Percentiles rank a stretch among this genome's conserved stretches.
Conservation (phyloP, 2,329 filamentous ascomycete species). For the Ophiostoma sp. region DNA sequence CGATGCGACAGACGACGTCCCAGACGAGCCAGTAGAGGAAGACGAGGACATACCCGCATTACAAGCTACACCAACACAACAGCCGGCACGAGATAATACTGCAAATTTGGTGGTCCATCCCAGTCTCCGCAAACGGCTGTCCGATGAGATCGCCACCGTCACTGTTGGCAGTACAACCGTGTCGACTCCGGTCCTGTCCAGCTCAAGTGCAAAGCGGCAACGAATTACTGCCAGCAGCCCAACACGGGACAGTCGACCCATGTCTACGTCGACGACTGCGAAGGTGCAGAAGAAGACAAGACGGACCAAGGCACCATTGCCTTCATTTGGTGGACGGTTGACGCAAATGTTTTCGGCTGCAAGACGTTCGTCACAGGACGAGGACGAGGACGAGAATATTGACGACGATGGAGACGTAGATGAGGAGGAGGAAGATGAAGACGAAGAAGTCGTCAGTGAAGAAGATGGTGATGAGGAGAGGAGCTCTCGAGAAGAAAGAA, state of each 20-base stretch:
- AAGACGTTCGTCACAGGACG: neutral
- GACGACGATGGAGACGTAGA: conserved; percentile 8
- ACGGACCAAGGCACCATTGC: conserved; percentile 25
- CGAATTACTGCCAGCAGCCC: conserved; percentile 40
- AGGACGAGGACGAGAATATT: neutral
- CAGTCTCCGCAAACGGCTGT: conserved; percentile 54
- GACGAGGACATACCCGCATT: conserved; percentile 20
- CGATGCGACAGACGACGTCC: neutral
- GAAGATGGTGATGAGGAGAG: conserved; percentile 23
- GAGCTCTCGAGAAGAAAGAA: conserved; percentile 20
- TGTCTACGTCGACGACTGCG: conserved; percentile 50
- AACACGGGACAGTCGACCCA: conserved; percentile 49
- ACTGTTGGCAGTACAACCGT: conserved; percentile 70
- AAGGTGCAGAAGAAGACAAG: conserved; percentile 25
- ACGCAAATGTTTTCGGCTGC: conserved; percentile 33
- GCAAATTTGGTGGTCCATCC: conserved; percentile 5
- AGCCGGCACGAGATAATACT: neutral
- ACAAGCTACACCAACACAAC: neutral
- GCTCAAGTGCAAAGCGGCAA: conserved; percentile 45
- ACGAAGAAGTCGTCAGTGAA: conserved; percentile 29
- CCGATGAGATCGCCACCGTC: conserved; percentile 68
- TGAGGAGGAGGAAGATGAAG: conserved; percentile 27
- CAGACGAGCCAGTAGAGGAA: neutral
- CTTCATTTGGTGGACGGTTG: conserved; percentile 31
- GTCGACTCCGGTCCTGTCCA: conserved; percentile 64